Percentiles rank a stretch among this genome's conserved stretches.
phyloP scores from a whole-genome alignment of 1,284 basidiomycete species.

The Cryptococcus sp. region DNA sequence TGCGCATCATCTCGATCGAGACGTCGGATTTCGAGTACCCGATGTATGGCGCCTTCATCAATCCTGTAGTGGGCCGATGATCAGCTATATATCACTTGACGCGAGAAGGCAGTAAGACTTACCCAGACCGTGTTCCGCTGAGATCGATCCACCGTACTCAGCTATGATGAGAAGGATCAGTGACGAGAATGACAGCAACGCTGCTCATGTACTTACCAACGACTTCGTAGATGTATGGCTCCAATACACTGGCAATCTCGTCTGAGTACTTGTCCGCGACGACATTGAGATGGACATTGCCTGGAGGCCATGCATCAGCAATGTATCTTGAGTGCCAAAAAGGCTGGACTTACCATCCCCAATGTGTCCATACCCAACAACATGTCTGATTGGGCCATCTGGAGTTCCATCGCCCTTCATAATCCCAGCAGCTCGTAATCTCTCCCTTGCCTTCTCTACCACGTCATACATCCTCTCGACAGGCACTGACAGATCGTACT shows the following conservation, averaged over 20 bases:
- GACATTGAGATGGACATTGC: slow-evolving; percentile 93
- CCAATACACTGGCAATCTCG: slow-evolving; percentile 82
- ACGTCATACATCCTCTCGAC: slow-evolving; percentile 85
- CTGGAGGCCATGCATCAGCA: slow-evolving; percentile 53
- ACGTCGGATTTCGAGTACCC: slow-evolving; percentile 78
- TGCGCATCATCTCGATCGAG: slow-evolving; percentile 83
- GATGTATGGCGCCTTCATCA: slow-evolving; percentile 90
- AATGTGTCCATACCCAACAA: slow-evolving; percentile 93
- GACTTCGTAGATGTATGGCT: slow-evolving; percentile 95
- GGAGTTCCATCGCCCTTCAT: slow-evolving; percentile 61
- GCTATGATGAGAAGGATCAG: slow-evolving; percentile 25
- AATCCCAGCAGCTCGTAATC: slow-evolving; percentile 72
- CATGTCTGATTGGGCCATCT: slow-evolving; percentile 70
- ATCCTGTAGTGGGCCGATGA: slow-evolving; percentile 51
- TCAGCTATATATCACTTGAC: not conserved
- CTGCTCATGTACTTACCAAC: slow-evolving; percentile 56
- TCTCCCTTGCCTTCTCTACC: slow-evolving; percentile 77
- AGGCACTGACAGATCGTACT: slow-evolving; percentile 96
- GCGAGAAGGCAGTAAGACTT: slow-evolving; percentile 3
- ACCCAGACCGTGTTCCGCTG: slow-evolving; percentile 89
- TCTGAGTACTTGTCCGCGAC: slow-evolving; percentile 80
- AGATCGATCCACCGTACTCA: slow-evolving; percentile 78
- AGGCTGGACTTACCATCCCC: slow-evolving; percentile 73
- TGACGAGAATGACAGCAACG: not conserved
- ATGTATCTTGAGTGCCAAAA: slow-evolving; percentile 7